phyloP scores from a whole-genome alignment of 306 rosid genomes.

The Gynostemma pentaphyllum region DNA sequence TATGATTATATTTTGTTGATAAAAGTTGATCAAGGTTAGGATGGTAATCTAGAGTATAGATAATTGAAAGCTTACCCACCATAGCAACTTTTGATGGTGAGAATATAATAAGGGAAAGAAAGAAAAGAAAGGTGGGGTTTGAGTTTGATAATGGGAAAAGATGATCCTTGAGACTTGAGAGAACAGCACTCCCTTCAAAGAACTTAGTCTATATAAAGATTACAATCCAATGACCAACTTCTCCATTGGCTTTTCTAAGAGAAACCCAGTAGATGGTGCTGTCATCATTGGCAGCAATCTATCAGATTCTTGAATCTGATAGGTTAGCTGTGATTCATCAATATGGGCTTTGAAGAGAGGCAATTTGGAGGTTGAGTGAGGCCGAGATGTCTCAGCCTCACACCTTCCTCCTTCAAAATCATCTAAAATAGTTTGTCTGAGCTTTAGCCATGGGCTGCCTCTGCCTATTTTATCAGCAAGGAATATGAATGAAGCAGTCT shows the following conservation, averaged over 20 bases:
- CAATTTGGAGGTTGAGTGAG: slow-evolving; percentile 12
- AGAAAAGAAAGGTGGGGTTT: no score
- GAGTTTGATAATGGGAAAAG: no score
- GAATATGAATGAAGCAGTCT: slow-evolving; percentile 16
- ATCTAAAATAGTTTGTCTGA: slow-evolving; percentile 31
- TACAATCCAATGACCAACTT: neutral
- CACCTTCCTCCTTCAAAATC: slow-evolving; percentile 25
- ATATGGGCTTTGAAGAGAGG: slow-evolving; percentile 29
- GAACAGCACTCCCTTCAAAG: no score
- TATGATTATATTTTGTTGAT: no score
- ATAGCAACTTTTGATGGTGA: no score
- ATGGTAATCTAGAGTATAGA: no score
- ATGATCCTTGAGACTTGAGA: no score
- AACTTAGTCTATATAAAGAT: neutral
- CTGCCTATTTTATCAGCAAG: slow-evolving; percentile 15
- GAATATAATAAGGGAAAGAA: no score
- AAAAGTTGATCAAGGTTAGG: no score
- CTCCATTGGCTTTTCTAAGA: slow-evolving; percentile 33
- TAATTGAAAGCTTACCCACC: no score
- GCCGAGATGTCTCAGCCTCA: slow-evolving; percentile 6
- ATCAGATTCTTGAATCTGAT: slow-evolving; percentile 24
- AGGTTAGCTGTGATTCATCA: no score
- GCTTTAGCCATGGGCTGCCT: slow-evolving; percentile 39
- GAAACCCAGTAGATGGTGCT: neutral
- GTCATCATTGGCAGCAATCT: slow-evolving; percentile 16